Percentiles rank a stretch among this genome's conserved stretches.
These are phyloP conservation scores for Rubia occidens DNA, from an alignment of 305 asterid species.

Conservation along the genomic window DNA sequence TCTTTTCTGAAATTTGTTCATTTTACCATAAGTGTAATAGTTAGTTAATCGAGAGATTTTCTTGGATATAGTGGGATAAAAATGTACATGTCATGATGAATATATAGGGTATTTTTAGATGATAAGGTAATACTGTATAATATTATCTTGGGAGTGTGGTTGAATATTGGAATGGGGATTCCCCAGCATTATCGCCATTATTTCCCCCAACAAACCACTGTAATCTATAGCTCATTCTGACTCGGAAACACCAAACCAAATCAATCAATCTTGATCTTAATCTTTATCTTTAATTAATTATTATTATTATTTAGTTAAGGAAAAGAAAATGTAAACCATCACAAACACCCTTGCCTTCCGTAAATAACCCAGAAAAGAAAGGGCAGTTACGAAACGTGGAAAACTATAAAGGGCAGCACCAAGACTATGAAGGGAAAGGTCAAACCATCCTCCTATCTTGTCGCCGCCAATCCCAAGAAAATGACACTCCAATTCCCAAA, in stretches of 20 bases:
- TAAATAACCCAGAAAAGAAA: background rate
- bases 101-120: too few relatives aligned
- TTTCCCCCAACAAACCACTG: background rate
- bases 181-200: background rate
- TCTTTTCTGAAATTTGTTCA: too few relatives aligned
- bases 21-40: too few relatives aligned
- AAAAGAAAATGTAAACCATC: conserved; percentile 1
- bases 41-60: too few relatives aligned
- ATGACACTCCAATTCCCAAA: background rate
- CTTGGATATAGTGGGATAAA: too few relatives aligned
- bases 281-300: too few relatives aligned
- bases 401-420: background rate
- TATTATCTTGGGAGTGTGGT: too few relatives aligned
- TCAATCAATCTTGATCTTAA: too few relatives aligned
- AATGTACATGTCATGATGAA: too few relatives aligned
- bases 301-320: too few relatives aligned
- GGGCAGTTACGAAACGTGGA: conserved; percentile 4
- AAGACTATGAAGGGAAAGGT: conserved; percentile 3
- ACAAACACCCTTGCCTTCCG: background rate
- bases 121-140: too few relatives aligned
- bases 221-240: background rate
- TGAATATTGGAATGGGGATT: background rate
- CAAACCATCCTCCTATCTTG: conserved; percentile 9
- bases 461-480: conserved; percentile 27
- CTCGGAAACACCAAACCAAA: background rate